A percentile compares a stretch with the other conserved stretches of the same genome.
Evolutionary conservation across 148 eudicot genomes (phyloP).

Genomic region (Fagopyrum tataricum): DNA sequence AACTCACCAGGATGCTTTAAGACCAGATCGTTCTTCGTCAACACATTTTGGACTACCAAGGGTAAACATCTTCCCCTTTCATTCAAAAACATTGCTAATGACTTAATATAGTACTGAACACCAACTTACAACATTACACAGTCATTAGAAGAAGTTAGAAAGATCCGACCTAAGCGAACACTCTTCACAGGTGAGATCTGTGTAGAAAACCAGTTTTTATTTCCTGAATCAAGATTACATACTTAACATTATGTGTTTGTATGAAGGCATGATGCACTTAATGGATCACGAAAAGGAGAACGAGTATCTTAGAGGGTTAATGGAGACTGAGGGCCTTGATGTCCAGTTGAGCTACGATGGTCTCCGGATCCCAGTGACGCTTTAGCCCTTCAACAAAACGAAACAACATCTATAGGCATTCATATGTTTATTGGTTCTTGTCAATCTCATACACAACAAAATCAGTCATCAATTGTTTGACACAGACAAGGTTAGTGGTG

Average conservation of each 20-base stretch:
- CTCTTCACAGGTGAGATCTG: conserved; percentile 84
- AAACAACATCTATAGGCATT: neutral
- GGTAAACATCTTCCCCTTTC: conserved; percentile 27
- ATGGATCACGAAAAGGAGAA: conserved; percentile 90
- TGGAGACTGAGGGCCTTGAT: conserved; percentile 71
- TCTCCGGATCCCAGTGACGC: conserved; percentile 63
- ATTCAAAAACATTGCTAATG: neutral
- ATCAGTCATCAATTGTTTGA: neutral
- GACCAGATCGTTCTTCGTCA: conserved; percentile 91
- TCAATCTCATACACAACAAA: neutral
- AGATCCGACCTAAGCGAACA: conserved; percentile 80
- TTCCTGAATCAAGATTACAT: neutral
- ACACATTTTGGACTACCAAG: conserved; percentile 99
- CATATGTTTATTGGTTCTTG: neutral
- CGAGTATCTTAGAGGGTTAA: conserved; percentile 44
- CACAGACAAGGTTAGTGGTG: neutral
- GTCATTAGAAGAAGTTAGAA: conserved; percentile 93
- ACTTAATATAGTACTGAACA: neutral
- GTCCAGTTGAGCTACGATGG: conserved; percentile 89
- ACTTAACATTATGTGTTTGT: neutral
- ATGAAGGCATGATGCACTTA: conserved; percentile 92
- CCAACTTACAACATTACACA: conserved; percentile 26
- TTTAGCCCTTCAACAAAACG: conserved; percentile 25
- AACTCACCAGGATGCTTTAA: conserved; percentile 62
- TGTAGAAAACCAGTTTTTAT: no score